These are phyloP conservation scores for Septoria petroselini DNA, from an alignment of 2,329 filamentous ascomycete species.

Conservation along the genomic window DNA sequence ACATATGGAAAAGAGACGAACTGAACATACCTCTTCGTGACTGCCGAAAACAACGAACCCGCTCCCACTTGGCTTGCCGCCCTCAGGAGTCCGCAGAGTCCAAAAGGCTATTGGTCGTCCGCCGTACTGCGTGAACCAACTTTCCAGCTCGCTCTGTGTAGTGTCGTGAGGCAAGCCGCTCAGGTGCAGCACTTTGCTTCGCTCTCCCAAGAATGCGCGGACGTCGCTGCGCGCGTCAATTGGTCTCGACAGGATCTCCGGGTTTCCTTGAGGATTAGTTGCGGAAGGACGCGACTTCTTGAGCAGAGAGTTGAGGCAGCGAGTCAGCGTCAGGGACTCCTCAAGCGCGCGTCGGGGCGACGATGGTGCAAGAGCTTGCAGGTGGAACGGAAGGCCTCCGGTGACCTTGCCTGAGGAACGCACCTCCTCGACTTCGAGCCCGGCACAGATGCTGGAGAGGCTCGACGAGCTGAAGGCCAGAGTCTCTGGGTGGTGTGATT, in stretches of 20 bases:
- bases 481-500: slow-evolving; percentile 96
- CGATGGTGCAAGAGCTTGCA: slow-evolving; percentile 91
- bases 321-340: slow-evolving; percentile 88
- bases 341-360: slow-evolving; percentile 96
- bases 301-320: slow-evolving; percentile 87
- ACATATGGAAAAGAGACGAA: slow-evolving; percentile 5
- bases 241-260: slow-evolving; percentile 87
- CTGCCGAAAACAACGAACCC: slow-evolving; percentile 98
- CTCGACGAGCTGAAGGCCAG: slow-evolving; percentile 94
- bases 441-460: slow-evolving; percentile 95
- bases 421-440: slow-evolving; percentile 94
- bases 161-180: slow-evolving; percentile 96
- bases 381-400: slow-evolving; percentile 95
- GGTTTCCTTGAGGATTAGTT: slow-evolving; percentile 69
- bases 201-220: slow-evolving; percentile 88
- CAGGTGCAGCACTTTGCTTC: slow-evolving; percentile 97
- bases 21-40: slow-evolving; percentile 85
- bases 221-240: slow-evolving; percentile 98
- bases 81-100: slow-evolving; percentile 95
- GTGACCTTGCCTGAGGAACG: slow-evolving; percentile 98
- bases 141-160: slow-evolving; percentile 96
- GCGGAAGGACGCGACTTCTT: slow-evolving; percentile 86
- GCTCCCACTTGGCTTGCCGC: slow-evolving; percentile 98
- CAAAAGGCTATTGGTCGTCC: slow-evolving; percentile 98
- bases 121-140: slow-evolving; percentile 99